Evolutionary conservation across 148 eudicot genomes (phyloP), one percentile per base, ranked within the genome.

Genomic region (Cornus florida): DNA sequence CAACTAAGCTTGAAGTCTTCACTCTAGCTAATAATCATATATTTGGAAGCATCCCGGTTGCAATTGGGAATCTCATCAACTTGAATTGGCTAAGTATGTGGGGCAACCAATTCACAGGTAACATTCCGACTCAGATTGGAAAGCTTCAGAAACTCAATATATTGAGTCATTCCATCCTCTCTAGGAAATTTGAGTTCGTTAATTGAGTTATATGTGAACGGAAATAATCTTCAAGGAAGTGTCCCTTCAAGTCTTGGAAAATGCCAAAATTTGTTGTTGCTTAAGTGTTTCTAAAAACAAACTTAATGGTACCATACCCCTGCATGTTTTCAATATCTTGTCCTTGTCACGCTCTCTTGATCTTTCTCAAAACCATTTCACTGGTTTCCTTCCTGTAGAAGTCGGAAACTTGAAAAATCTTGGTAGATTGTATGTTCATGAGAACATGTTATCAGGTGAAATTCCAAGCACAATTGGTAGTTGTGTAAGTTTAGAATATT

Each of bases 71-170:
- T 57, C 75, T 81, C 14, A 71, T 74, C 1, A 64, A 81, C 66
- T 59, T 86, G 75, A 12, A 71, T 7, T 32, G 1, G 1, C 19
- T 38, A 33, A 78, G 59, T 23, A 20, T 80, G 67, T 46, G 13
- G 14, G 74, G 41, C 13, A 74, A 83, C 62, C 69, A 75, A 48
- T 77, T 88, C 14, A 75, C 79, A 11, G 83, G 83, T 43, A 13
- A n/a, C 22, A 83, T 88, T 70, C 86, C 89, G 12, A 39, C 41
- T 57, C 79, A 76, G 1, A 73, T 87, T 5, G 85, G 87, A 11
- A 67, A 23, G 72, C 82, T 80, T 68, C 71, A 31, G 23, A 48
- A 67, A 31, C 71, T 80, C 6, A 73, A 68, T 20, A 19, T 35
- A 9, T 38, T 80, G 23, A 9, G 9, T 6, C 11, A 75, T 89